Percentiles rank a stretch among this genome's conserved stretches.
phyloP scores from a whole-genome alignment of 208 protist species.

The Trypanosoma congolense region DNA sequence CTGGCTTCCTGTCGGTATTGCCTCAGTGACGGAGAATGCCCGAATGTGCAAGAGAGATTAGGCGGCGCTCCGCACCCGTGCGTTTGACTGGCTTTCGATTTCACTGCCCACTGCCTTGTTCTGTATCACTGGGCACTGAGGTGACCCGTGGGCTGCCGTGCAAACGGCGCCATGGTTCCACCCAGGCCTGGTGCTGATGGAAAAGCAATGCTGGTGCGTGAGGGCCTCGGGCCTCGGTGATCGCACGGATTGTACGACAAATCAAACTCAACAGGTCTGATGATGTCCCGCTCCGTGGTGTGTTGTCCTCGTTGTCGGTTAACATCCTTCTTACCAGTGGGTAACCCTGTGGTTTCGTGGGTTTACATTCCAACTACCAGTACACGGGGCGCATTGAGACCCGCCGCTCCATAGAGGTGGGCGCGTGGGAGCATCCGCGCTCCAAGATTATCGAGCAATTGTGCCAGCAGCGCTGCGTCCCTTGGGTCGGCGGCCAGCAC shows the following conservation, averaged over 20 bases:
- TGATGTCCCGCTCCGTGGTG: not conserved
- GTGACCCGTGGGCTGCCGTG: no score
- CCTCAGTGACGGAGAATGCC: not conserved
- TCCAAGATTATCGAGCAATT: conserved; percentile 2
- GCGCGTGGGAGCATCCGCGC: conserved; percentile 5
- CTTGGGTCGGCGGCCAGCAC: conserved; percentile 1
- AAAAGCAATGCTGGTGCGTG: no score
- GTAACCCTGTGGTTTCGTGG: no score
- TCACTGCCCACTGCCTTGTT: no score
- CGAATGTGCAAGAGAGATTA: conserved; percentile 4
- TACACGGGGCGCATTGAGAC: conserved; percentile 2
- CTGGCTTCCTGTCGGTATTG: not conserved
- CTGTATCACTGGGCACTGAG: no score
- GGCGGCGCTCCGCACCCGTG: no score
- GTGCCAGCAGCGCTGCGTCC: conserved; percentile 4
- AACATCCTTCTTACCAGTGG: no score
- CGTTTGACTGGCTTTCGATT: no score
- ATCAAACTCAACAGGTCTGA: conserved; percentile 11
- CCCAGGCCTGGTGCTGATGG: no score
- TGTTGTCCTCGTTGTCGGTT: no score
- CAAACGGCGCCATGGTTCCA: no score
- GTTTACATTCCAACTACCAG: not conserved
- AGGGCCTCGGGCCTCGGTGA: no score
- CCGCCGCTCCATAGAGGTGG: not conserved
- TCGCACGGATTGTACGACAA: not conserved